phyloP scores from a whole-genome alignment of 495 filamentous ascomycete species.

The Gamarada debralockiae region DNA sequence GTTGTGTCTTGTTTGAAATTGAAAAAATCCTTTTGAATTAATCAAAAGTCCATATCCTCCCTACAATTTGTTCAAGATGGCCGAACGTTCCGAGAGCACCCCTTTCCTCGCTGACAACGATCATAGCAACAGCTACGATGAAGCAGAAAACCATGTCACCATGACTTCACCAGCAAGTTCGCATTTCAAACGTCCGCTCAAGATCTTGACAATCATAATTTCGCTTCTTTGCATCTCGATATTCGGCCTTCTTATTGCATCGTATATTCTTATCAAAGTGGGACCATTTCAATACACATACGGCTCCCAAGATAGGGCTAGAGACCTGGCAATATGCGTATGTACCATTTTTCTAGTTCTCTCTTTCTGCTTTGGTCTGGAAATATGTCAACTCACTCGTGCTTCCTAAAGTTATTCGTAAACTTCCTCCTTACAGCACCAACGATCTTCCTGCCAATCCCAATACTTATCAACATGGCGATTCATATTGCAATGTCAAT shows the following conservation, averaged over 20 bases:
- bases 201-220: neutral
- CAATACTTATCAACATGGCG: neutral
- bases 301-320: neutral
- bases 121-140: slow-evolving; percentile 1
- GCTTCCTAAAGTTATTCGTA: neutral
- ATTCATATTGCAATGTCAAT: neutral
- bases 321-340: neutral
- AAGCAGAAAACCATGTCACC: neutral
- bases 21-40: too few species aligned
- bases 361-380: neutral
- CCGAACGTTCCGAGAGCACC: slow-evolving; percentile 2
- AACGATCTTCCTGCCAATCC: neutral
- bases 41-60: too few species aligned
- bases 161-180: neutral
- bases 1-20: too few species aligned
- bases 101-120: slow-evolving; percentile 3
- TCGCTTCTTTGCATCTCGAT: neutral
- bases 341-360: neutral
- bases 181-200: slow-evolving; percentile 3
- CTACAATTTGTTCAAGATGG: neutral
- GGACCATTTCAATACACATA: neutral
- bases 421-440: neutral
- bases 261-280: neutral
- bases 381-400: neutral
- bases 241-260: neutral